Evolutionary conservation across 192 early-diverging fungal genomes (phyloP).

Genomic region (Coemansia sp.): DNA sequence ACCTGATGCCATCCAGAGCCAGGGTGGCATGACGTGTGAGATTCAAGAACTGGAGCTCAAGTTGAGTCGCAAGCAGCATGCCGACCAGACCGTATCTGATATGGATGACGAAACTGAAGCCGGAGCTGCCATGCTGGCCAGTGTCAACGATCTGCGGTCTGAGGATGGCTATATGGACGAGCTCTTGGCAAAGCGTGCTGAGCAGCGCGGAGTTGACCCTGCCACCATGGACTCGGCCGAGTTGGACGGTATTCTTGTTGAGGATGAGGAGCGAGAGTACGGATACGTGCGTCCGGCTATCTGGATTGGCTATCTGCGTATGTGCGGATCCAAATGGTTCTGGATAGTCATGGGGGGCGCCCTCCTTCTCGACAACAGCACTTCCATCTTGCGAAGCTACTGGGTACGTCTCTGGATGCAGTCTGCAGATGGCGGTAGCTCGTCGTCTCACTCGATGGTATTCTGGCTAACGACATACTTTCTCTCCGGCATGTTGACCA

Average conservation of each 20-base stretch:
- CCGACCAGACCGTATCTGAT: constrained; percentile 20
- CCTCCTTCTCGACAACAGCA: constrained; percentile 45
- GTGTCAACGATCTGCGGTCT: constrained; percentile 10
- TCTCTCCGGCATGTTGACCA: constrained; percentile 44
- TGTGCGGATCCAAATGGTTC: constrained; percentile 58
- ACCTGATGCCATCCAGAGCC: constrained; percentile 47
- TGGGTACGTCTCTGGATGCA: constrained; percentile 60
- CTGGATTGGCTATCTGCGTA: constrained; percentile 68
- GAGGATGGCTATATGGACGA: constrained; percentile 20
- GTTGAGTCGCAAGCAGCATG: neutral
- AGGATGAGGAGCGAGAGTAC: constrained; percentile 73
- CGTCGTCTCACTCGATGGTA: constrained; percentile 18
- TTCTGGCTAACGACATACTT: constrained; percentile 65
- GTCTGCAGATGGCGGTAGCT: neutral
- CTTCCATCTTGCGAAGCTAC: constrained; percentile 54
- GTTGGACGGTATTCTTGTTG: constrained; percentile 59
- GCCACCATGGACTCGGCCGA: constrained; percentile 12
- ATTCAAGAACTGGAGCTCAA: constrained; percentile 21
- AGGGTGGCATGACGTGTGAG: constrained; percentile 29
- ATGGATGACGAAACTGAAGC: neutral
- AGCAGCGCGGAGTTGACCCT: constrained; percentile 35
- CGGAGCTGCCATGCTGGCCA: constrained; percentile 16
- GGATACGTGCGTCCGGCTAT: constrained; percentile 70
- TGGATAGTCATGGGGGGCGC: constrained; percentile 56
- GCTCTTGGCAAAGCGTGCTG: constrained; percentile 8